Evolutionary conservation across 345 rosid species (phyloP), one percentile per base, ranked within the genome.

Genomic region (Firmiana major): DNA sequence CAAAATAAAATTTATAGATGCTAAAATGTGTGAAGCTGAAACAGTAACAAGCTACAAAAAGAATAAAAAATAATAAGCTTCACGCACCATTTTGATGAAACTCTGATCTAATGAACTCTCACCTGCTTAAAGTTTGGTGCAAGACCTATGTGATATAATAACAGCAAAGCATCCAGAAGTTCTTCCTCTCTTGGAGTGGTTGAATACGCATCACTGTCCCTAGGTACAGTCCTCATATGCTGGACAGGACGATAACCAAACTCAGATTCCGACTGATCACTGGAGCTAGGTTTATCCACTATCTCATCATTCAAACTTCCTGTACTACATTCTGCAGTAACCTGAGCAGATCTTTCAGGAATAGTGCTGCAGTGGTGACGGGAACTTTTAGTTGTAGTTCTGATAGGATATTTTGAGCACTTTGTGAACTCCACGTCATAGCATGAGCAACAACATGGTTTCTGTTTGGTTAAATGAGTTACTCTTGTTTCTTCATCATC

Each of bases 111-210:
- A 21, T 49, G 55, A 63, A 36, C 60, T 49, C 80, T 81, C 81
- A 92, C 99, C 98, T 92, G 97, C 86, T 93, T 96, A 86, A 96
- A 92, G 72, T 93, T 93, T 77, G 97, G 99, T 42, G 98, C 98
- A n/a, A 96, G 87, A 62, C 98, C 97, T 45, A 93, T 84, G 81
- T 93, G 94, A 86, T 96, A 93, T 77, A 96, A 66, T 68, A 93
- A 77, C 80, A 96, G 75, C 74, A 96, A 74, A 51, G 93, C 84
- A 82, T 96, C 99, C 57, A 96, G 80, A 77, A 96, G 92, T 83
- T 96, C 99, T 86, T 93, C 98, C 86, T 90, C 98, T 74, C 97
- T 85, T 66, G 92, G 86, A 28, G 81, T 87, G 64, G 94, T 92
- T 17, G 98, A 83, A 67, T 92, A 83, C 66, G 84, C 54, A 80